Percentiles rank a stretch among this genome's conserved stretches.
Evolutionary conservation across 2,329 filamentous ascomycete species (phyloP).

Genomic region (Pyrenophora graminea): DNA sequence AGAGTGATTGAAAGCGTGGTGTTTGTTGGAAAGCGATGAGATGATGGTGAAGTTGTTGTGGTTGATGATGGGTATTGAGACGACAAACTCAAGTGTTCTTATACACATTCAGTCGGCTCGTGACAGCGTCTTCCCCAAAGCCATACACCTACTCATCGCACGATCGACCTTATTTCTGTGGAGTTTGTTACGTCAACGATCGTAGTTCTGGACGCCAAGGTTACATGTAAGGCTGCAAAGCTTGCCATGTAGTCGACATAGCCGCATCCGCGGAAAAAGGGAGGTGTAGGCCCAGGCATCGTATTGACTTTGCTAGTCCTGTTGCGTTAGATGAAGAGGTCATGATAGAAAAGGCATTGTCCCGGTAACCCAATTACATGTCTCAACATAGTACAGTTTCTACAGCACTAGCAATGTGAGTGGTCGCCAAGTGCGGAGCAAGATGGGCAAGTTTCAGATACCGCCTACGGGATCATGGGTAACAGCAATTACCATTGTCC

Average conservation of each 20-base stretch:
- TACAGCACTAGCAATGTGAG: too few species aligned
- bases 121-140: not conserved
- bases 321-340: slow-evolving; percentile 7
- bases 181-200: slow-evolving; percentile 15
- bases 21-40: not conserved
- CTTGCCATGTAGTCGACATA: not conserved
- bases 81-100: slow-evolving; percentile 1
- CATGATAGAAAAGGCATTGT: not conserved
- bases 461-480: not conserved
- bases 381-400: too few species aligned
- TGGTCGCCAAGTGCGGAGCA: not conserved
- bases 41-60: not conserved
- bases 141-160: not conserved
- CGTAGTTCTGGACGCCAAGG: not conserved
- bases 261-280: not conserved
- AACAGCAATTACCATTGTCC: slow-evolving; percentile 5
- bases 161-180: not conserved
- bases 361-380: not conserved
- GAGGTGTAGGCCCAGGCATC: not conserved
- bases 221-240: not conserved
- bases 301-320: not conserved
- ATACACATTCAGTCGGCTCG: not conserved
- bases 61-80: not conserved
- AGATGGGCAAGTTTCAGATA: slow-evolving; percentile 8
- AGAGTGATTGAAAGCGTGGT: not conserved